Evolutionary conservation across 2,329 filamentous ascomycete genomes (phyloP), one percentile per base, ranked within the genome.

Genomic region (Fusarium sp.): DNA sequence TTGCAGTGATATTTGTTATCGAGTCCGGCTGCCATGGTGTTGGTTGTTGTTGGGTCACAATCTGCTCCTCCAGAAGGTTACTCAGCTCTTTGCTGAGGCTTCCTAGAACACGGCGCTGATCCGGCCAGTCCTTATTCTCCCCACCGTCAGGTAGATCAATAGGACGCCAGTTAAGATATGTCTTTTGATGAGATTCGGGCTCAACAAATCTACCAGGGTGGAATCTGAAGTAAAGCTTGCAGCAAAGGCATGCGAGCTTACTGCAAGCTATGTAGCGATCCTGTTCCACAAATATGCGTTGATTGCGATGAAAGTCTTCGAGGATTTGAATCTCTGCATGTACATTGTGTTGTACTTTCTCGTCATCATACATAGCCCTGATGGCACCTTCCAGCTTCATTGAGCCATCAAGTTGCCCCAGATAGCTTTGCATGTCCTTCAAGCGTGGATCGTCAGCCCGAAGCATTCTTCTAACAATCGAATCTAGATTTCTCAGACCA

Each of bases 171-270:
- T 80, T 82, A 6, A 76, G 55, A 37, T 80, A 84, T 1, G 80
- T 66, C 48, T 82, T 84, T 30, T 79, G 71, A 53, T 84, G 82
- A 0, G 78, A 79, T 16, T 75, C 74, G 0, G 79, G 80, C 25
- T 77, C 72, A 0, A 75, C 74, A 48, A 67, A 76, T 5, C 10
- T 63, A 6, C 73, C 75, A 1, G 80, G 80, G 50, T 85, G 82
- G 16, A 80, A 49, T 9, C 63, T 72, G 30, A 86, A 80, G 61
- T 85, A 86, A 4, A 83, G 75, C 37, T 76, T 76, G 69, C 85
- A 88, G 57, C 81, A 84, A 59, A 83, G 82, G 58, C 85, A 87
- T 4, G 86, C 81, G 0, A 80, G 80, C 72, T 87, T 87, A 72
- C 84, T 87, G 64, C 81, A 84, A 7, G 80, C 84, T 16, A 88